These are phyloP conservation scores for Verticillium dahliae DNA, from an alignment of 2,329 filamentous ascomycete species.

Conservation along the genomic window DNA sequence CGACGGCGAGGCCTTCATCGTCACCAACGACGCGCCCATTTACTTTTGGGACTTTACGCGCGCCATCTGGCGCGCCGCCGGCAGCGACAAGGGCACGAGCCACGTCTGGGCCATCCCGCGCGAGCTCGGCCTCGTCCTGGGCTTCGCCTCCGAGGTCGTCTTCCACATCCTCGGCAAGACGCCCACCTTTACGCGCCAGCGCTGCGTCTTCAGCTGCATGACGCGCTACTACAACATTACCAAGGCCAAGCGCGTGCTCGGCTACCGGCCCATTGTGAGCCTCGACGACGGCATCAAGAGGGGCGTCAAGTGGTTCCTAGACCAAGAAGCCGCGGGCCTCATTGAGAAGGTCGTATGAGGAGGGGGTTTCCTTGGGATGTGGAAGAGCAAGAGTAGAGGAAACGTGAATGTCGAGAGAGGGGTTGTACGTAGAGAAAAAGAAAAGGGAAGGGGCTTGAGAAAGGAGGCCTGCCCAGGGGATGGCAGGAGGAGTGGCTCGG, in stretches of 20 bases:
- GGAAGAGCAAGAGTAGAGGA: not conserved
- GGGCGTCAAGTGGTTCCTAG: constrained; percentile 48
- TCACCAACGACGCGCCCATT: constrained; percentile 82
- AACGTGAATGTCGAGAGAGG: too few relatives aligned
- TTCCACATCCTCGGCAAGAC: constrained; percentile 42
- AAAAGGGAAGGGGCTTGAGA: too few relatives aligned
- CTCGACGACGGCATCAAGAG: constrained; percentile 57
- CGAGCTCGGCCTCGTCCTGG: constrained; percentile 44
- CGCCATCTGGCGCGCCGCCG: constrained; percentile 64
- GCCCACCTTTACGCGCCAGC: constrained; percentile 52
- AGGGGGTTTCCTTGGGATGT: not conserved
- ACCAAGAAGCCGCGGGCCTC: constrained; percentile 35
- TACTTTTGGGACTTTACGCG: constrained; percentile 89
- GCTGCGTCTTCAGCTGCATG: constrained; percentile 64
- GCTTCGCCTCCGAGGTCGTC: constrained; percentile 45
- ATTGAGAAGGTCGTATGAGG: not conserved
- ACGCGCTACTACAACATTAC: constrained; percentile 71
- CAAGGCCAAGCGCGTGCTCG: constrained; percentile 66
- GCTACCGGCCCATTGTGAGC: constrained; percentile 61
- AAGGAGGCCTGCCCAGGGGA: too few relatives aligned
- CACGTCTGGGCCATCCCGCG: constrained; percentile 49
- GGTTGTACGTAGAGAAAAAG: too few relatives aligned
- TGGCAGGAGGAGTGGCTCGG: too few relatives aligned
- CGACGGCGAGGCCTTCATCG: constrained; percentile 81
- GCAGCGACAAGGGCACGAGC: constrained; percentile 42